Base-by-base conservation (phyloP, 2,329 filamentous ascomycete genomes). In the Curvularia sp. region DNA sequence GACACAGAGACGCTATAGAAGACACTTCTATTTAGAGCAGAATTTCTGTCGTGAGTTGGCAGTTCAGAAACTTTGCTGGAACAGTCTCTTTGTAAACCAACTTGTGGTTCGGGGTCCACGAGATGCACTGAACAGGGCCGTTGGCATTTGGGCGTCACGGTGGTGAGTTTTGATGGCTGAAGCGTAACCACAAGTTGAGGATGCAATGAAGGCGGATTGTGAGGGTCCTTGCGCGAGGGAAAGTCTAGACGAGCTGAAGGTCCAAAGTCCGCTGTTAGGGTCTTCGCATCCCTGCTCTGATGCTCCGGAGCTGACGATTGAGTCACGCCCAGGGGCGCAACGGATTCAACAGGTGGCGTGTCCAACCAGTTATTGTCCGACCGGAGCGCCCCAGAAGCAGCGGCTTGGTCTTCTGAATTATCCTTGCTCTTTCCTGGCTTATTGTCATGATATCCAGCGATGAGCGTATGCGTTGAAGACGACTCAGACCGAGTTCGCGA, bases 1-100 rank as follows among this genome's bases (percentile, higher is more conserved):
- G 60, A 61, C 7, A 69, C 50, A 18, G 68, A 65, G 43, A 68
- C 64, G 41, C 67, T 66, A 49, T 73, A 62, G 39, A 66, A 62
- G 5, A 64, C 66, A 56, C 69, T 67, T 33, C 61, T 64, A 55
- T 68, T 54, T 53, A 64, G 60, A 38, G 42, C 53, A 47, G 69
- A 64, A 31, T 71, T 67, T 41, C 65, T 65, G 41, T 62, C 63
- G 49, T 64, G 54, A 51, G 49, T 51, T 24, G 60, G 49, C 10
- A 61, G 54, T 35, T 63, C 65, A 57, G 58, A 49, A 42, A 50
- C 58, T 49, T 53, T 51, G 49, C 55, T 51, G 28, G 56, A 55
- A 63, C 50, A 57, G 53, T 63, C 51, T 20, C 60, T 55, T 49
- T 48, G 60, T 47, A 61, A 58, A 60, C 48, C 59, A 58, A 64